Evolutionary conservation across 2,329 filamentous ascomycete genomes (phyloP), one percentile per base, ranked within the genome.

Genomic region (Monilinia aucupariae): DNA sequence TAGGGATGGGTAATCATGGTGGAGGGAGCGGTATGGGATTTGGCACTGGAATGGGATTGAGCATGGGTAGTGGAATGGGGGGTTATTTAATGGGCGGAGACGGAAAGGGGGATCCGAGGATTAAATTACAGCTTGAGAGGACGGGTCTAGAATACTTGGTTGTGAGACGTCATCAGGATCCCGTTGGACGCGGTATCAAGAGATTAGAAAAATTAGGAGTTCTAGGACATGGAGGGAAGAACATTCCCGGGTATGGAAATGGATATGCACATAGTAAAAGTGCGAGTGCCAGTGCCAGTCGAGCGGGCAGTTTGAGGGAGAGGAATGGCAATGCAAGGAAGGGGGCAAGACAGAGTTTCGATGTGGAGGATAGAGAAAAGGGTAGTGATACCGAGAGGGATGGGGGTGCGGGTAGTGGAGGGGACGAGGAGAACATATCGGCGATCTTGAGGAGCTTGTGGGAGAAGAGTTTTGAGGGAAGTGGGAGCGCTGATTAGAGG

Each of bases 101-200:
- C 63, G 79, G 80, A 53, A 59, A 59, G 10, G 76, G 81, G 72
- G 86, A 90, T 69, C 86, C 86, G 1, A 81, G 87, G 5, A 80
- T 89, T 34, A 79, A 81, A 69, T 82, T 84, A 71, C 80, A 88
- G 55, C 81, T 90, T 61, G 87, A 90, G 72, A 81, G 85, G 53
- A 88, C 87, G 1, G 85, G 85, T 20, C 83, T 88, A 75, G 88
- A 91, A 71, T 91, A 90, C 72, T 80, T 86, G n/a, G 87, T 90
- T 10, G 86, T 91, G 41, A 82, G 87, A 61, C 80, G 88, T 51
- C 88, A 88, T 71, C 86, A 89, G 70, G 89, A 90, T 68, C 87
- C 88, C 0, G 80, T 91, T 22, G 84, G 82, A 5, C 81, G 87
- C 52, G 87, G 86, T 0, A 75, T 91, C 22, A 74, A 75, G 32